Evolutionary conservation across 768 basidiomycete species (phyloP).

Genomic region (Lactarius vividus): DNA sequence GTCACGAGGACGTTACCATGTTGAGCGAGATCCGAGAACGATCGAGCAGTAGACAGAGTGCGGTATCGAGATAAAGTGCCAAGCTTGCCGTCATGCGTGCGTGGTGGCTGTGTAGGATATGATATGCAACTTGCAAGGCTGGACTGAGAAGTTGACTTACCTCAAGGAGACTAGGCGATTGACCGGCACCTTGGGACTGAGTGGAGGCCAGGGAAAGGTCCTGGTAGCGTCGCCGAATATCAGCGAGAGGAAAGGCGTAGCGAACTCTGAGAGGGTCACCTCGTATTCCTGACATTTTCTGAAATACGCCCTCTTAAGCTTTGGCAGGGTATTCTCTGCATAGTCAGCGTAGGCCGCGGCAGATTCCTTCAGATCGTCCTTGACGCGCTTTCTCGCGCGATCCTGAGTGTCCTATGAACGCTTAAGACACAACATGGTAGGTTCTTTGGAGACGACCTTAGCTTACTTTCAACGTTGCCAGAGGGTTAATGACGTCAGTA

Average conservation of each 20-base stretch:
- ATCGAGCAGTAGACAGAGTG: conserved; percentile 73
- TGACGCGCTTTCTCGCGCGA: conserved; percentile 83
- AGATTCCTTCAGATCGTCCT: conserved; percentile 85
- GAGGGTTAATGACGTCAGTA: conserved; percentile 68
- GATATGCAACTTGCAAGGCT: conserved; percentile 51
- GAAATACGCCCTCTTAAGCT: conserved; percentile 72
- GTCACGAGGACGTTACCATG: conserved; percentile 49
- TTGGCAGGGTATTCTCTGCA: conserved; percentile 74
- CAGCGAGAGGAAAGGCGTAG: background rate
- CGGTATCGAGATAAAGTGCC: conserved; percentile 56
- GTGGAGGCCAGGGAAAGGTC: conserved; percentile 59
- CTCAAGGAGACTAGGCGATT: conserved; percentile 34
- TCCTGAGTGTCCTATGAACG: conserved; percentile 76
- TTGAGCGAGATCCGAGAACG: conserved; percentile 84
- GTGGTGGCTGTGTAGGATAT: conserved; percentile 68
- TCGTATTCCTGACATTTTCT: conserved; percentile 89
- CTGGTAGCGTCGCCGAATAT: conserved; percentile 37
- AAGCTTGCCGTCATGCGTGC: conserved; percentile 70
- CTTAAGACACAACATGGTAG: background rate
- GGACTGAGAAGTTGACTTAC: conserved; percentile 41
- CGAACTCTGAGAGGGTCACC: conserved; percentile 40
- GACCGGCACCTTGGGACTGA: conserved; percentile 35
- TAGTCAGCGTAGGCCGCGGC: conserved; percentile 73
- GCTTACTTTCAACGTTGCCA: conserved; percentile 63
- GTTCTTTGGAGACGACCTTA: background rate